phyloP scores from a whole-genome alignment of 768 basidiomycete species.

The Tylopilus sp. region DNA sequence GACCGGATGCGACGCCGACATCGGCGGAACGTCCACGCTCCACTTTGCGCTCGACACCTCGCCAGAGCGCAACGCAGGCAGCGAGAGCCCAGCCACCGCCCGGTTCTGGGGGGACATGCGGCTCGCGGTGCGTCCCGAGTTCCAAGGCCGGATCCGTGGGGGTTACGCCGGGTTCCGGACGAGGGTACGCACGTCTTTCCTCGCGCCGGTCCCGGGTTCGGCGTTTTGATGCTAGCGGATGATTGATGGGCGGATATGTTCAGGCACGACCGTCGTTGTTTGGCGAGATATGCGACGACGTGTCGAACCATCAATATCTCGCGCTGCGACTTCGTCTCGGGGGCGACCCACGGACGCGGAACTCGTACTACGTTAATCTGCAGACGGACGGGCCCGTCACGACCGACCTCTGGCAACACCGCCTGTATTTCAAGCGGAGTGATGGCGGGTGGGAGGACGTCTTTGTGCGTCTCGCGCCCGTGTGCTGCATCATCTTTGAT shows the following conservation, averaged over 20 bases:
- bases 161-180: constrained; percentile 93
- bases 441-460: constrained; percentile 79
- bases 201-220: no score
- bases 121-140: constrained; percentile 61
- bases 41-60: constrained; percentile 65
- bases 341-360: constrained; percentile 72
- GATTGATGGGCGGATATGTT: no score
- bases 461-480: constrained; percentile 51
- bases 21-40: constrained; percentile 81
- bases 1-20: constrained; percentile 83
- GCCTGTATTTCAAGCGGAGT: constrained; percentile 70
- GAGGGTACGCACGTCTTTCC: constrained; percentile 63
- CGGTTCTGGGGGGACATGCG: constrained; percentile 82
- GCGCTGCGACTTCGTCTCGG: constrained; percentile 74
- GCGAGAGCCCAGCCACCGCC: constrained; percentile 51
- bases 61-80: constrained; percentile 41
- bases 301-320: constrained; percentile 76
- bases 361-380: constrained; percentile 90
- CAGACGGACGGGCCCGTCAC: constrained; percentile 82
- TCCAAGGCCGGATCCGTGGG: constrained; percentile 66
- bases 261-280: constrained; percentile 83
- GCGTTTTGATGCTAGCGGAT: no score
- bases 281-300: constrained; percentile 82
- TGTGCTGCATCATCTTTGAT: background rate
- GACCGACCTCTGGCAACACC: constrained; percentile 93